phyloP scores from a whole-genome alignment of 1,139 yeast species.

The Debaryomycetaceae sp. region DNA sequence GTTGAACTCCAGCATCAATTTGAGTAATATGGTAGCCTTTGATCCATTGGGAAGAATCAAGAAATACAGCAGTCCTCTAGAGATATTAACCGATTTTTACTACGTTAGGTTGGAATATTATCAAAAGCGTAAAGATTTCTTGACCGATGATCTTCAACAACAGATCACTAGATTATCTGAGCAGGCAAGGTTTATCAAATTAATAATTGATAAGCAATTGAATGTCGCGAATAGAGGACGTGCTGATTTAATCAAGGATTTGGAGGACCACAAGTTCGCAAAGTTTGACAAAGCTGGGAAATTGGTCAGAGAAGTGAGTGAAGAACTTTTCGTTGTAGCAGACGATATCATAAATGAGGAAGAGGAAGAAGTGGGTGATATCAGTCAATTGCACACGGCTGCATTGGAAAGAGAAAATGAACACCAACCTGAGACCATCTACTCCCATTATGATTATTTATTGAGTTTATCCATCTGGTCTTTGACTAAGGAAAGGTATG shows the following conservation, averaged over 20 bases:
- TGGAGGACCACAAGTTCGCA: slow-evolving; percentile 66
- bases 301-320: slow-evolving; percentile 30
- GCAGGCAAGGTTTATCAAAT: slow-evolving; percentile 88
- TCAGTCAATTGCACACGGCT: slow-evolving; percentile 31
- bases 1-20: slow-evolving; percentile 61
- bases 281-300: slow-evolving; percentile 69
- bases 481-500: slow-evolving; percentile 84
- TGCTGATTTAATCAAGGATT: slow-evolving; percentile 57
- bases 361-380: slow-evolving; percentile 39
- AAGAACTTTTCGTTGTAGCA: slow-evolving; percentile 20
- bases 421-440: slow-evolving; percentile 40
- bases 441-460: slow-evolving; percentile 68
- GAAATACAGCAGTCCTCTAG: slow-evolving; percentile 70
- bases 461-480: slow-evolving; percentile 94
- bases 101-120: slow-evolving; percentile 84
- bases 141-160: slow-evolving; percentile 67
- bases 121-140: slow-evolving; percentile 82
- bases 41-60: slow-evolving; percentile 90
- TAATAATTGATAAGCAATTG: slow-evolving; percentile 77
- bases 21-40: slow-evolving; percentile 93
- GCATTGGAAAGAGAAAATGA: slow-evolving; percentile 29
- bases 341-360: slow-evolving; percentile 32
- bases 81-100: slow-evolving; percentile 80
- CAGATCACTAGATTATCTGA: slow-evolving; percentile 71
- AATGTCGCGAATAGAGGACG: slow-evolving; percentile 74